These are phyloP conservation scores for Sporobolomyces roseus DNA, from an alignment of 768 basidiomycete species.

Conservation along the genomic window DNA sequence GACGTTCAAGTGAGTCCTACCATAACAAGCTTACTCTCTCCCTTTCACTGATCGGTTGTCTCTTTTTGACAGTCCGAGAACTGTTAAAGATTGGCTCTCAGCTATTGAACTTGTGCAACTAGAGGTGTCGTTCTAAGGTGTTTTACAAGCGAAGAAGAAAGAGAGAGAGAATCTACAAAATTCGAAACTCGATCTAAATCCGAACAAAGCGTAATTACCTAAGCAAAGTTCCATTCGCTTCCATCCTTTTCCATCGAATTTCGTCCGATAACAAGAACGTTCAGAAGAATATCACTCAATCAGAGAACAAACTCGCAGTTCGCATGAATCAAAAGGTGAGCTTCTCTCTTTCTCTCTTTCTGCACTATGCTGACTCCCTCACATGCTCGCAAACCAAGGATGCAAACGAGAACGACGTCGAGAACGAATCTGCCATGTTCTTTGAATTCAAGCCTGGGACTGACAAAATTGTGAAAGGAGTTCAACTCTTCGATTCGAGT, in stretches of 20 bases:
- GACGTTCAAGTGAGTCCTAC: neutral
- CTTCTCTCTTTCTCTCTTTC: neutral
- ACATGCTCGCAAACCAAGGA: neutral
- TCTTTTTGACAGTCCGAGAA: neutral
- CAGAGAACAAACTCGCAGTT: constrained; percentile 2
- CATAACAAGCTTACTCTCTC: neutral
- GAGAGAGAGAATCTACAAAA: too few relatives aligned
- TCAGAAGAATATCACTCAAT: constrained; percentile 1
- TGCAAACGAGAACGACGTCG: neutral
- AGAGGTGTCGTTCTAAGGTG: too few relatives aligned
- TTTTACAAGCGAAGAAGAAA: too few relatives aligned
- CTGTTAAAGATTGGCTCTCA: too few relatives aligned
- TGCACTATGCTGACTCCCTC: neutral
- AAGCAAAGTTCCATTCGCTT: too few relatives aligned
- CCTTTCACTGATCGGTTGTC: neutral
- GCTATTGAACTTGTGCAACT: too few relatives aligned
- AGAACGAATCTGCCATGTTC: neutral
- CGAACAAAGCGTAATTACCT: too few relatives aligned
- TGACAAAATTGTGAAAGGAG: constrained; percentile 6
- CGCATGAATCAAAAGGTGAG: constrained; percentile 8
- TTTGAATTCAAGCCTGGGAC: neutral
- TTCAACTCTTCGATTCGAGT: constrained; percentile 10
- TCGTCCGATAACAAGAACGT: too few relatives aligned
- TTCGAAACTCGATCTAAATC: too few relatives aligned
- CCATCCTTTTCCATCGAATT: too few relatives aligned